Evolutionary conservation across 352 stramenopile species (phyloP), one percentile per base, ranked within the genome.

Genomic region (Stramenopiles sp.): DNA sequence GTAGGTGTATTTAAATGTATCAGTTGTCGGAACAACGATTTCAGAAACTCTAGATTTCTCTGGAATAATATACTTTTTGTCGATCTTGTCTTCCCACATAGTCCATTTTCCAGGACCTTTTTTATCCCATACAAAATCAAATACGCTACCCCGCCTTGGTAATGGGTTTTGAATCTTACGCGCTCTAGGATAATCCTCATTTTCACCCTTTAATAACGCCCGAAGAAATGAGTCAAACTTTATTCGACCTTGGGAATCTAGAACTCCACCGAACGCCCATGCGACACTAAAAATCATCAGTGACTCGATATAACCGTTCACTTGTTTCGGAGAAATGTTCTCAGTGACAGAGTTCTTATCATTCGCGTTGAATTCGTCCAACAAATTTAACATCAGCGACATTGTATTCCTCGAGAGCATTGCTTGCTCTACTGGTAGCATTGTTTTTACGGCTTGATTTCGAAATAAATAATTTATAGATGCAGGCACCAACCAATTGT

Each of bases 21-120:
- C 95, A 67, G 92, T 94, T 80, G 92, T 97, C 29, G 93, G 93
- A 30, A 97, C 92, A 14, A 97, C 91, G 82, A 97, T 97, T 82
- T 94, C 87, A 78, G 91, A 94, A 81, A 96, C 95, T 30, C 89
- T 89, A 0, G 90, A 93, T 75, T 90, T 92, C 29, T 88, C 87
- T 14, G 89, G 85, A 80, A 97, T 97, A 27, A 89, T 85, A 80
- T 94, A 95, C 32, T 92, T 83, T 0, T 89, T 88, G 55, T 71
- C 55, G 22, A 97, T 85, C 39, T 92, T 89, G 25, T 96, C 92
- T 82, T 94, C 89, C 93, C 93, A 97, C 29, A 88, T 89, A n/a
- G 91, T 81, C 92, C 93, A 97, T 80, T 95, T 95, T 83, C 84
- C 87, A 0, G 92, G 88, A 67, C 88, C 86, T 30, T 27, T 71